These are phyloP conservation scores for Haberlea rhodopensis DNA, from an alignment of 257 asterid genomes.

Conservation along the genomic window DNA sequence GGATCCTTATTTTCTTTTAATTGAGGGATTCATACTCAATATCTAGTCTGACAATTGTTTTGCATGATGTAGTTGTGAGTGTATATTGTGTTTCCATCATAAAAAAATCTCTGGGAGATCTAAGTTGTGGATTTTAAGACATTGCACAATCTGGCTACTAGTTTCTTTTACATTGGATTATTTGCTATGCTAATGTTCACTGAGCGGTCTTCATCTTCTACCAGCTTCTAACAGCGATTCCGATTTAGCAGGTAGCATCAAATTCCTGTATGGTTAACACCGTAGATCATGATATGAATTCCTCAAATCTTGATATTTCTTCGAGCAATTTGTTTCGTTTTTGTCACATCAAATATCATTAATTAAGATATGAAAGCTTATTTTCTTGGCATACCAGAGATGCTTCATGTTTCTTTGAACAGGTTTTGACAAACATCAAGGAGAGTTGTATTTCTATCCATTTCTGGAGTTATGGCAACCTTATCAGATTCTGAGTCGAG, in stretches of 20 bases:
- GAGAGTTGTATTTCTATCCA: conserved; percentile 28
- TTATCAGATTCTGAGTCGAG: conserved; percentile 59
- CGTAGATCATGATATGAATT: not conserved
- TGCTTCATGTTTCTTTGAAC: conserved; percentile 9
- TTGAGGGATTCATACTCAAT: too few species aligned
- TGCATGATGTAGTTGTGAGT: too few species aligned
- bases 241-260: conserved; percentile 24
- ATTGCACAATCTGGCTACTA: not conserved
- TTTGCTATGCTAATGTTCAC: conserved; percentile 15
- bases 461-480: conserved; percentile 57
- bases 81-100: too few species aligned
- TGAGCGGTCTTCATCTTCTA: not conserved
- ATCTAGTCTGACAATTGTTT: too few species aligned
- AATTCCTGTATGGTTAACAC: not conserved
- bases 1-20: too few species aligned
- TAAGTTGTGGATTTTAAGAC: conserved; percentile 3
- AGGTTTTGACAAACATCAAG: conserved; percentile 27
- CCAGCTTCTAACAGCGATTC: conserved; percentile 13
- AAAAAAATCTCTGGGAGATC: conserved; percentile 5
- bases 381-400: not conserved
- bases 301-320: too few species aligned
- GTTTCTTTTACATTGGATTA: not conserved
- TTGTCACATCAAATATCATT: too few species aligned
- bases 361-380: not conserved
- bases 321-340: too few species aligned